These are phyloP conservation scores for Blastobotrys aristatus DNA, from an alignment of 1,139 yeast species.

Conservation along the genomic window DNA sequence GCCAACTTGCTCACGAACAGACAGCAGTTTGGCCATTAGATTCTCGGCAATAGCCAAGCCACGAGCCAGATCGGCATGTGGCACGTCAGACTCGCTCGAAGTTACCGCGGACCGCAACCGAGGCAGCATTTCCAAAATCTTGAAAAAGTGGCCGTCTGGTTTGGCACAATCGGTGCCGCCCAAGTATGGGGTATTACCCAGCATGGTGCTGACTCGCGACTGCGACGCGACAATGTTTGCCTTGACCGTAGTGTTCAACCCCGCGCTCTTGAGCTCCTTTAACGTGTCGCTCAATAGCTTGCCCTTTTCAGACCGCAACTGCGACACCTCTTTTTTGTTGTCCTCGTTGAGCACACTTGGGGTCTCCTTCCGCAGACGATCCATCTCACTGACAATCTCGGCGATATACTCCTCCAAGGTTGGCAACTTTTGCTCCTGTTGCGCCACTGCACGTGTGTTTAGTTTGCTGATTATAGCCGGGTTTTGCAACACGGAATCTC, in stretches of 20 bases:
- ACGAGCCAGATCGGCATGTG: conserved; percentile 65
- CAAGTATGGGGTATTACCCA: conserved; percentile 50
- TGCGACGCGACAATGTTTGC: conserved; percentile 61
- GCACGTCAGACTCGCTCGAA: conserved; percentile 61
- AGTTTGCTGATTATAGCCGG: conserved; percentile 36
- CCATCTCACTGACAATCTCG: conserved; percentile 54
- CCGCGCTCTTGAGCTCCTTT: conserved; percentile 67
- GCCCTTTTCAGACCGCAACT: conserved; percentile 74
- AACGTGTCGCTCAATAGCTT: conserved; percentile 72
- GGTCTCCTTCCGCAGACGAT: conserved; percentile 64
- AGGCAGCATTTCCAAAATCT: conserved; percentile 74
- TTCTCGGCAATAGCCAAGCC: conserved; percentile 81
- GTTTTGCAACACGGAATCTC: conserved; percentile 34
- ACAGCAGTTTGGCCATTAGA: conserved; percentile 44
- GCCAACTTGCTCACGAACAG: conserved; percentile 5
- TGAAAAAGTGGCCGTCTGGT: conserved; percentile 58
- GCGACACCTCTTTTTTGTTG: conserved; percentile 64
- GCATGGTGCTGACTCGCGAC: conserved; percentile 55
- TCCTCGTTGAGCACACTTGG: conserved; percentile 69
- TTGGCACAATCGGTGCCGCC: conserved; percentile 31
- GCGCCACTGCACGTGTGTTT: conserved; percentile 16
- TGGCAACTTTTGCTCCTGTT: conserved; percentile 33
- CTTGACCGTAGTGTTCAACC: conserved; percentile 62
- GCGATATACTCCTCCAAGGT: conserved; percentile 49
- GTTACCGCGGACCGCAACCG: conserved; percentile 63